Base-by-base conservation (phyloP, 805 yeast genomes). In the Yamadazyma phyllophila region DNA sequence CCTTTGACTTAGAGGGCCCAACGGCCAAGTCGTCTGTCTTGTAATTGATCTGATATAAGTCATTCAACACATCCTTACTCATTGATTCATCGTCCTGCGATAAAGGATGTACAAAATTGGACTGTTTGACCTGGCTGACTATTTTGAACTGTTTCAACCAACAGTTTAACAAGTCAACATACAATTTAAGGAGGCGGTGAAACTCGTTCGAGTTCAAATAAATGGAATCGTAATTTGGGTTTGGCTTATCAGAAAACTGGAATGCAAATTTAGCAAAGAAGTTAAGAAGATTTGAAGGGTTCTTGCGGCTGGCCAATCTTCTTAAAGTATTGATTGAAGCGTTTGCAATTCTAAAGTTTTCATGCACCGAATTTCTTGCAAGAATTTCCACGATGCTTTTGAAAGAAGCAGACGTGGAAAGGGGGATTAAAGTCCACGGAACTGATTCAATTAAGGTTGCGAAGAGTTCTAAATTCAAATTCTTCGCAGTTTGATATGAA, bases 231-330 rank as follows among this genome's bases (percentile, higher is more conserved):
- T 80, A 77, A n/a, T 59, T 56, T 15, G 73, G 72, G 7, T 72
- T 73, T 7, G 88, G 82, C 50, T 81, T 81, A 48, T 89, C 96
- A 51, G 83, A 88, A 49, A 87, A 80, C 53, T 82, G 82, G 63
- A 91, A 88, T 0, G 96, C 88, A 47, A 80, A 80, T 53, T 86
- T 82, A 0, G 96, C 88, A 69, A 83, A 89, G 17, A 81, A 77
- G 1, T 88, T 83, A 35, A 90, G 77, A 34, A 91, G 69, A 1
- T 80, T 75, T 39, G 83, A 80, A 0, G 96, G 85, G 51, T 85
- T 85, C 48, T 76, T 81, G 40, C 79, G 80, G 1, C 83, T 69
- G 1, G 95, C 89, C 17, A 92, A 61, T 17, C 76, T 72, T 48
- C 79, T 83, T 42, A 91, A 65, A 1, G 96, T 79, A 37, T 69